Conservation (phyloP, 345 rosid species). For the Eucalyptus sideroxylon region DNA sequence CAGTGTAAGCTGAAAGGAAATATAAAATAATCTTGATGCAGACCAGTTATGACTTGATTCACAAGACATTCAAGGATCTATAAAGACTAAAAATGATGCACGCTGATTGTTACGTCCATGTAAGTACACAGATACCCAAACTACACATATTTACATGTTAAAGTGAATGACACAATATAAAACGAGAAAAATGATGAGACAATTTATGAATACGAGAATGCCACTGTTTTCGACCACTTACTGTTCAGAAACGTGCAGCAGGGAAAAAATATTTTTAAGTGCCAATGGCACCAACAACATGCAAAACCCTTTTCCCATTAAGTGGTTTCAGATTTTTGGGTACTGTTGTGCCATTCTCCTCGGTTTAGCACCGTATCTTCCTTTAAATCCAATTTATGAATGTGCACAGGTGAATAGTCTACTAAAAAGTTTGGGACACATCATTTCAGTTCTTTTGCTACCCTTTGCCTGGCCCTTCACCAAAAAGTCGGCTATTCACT, state of each 20-base stretch:
- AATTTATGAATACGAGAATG: background rate
- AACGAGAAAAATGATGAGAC: background rate
- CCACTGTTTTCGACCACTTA: background rate
- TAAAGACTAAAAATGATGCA: background rate
- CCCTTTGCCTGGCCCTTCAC: background rate
- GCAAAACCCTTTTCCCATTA: background rate
- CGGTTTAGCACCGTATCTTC: background rate
- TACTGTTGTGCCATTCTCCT: background rate
- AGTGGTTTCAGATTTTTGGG: background rate
- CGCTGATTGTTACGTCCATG: background rate
- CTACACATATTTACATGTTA: background rate
- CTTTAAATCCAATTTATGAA: background rate
- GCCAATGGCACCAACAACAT: background rate
- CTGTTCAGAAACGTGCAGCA: background rate
- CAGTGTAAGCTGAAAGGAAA: background rate
- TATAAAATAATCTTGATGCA: background rate
- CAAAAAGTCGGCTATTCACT: background rate
- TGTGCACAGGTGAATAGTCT: background rate
- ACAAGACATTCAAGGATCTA: background rate
- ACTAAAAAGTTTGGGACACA: background rate
- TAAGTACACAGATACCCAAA: background rate
- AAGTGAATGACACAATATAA: background rate
- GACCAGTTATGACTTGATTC: background rate
- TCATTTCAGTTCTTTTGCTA: background rate
- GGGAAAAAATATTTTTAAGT: background rate